These are phyloP conservation scores for Monosporascus cannonballus DNA, from an alignment of 2,329 filamentous ascomycete species.

Conservation along the genomic window DNA sequence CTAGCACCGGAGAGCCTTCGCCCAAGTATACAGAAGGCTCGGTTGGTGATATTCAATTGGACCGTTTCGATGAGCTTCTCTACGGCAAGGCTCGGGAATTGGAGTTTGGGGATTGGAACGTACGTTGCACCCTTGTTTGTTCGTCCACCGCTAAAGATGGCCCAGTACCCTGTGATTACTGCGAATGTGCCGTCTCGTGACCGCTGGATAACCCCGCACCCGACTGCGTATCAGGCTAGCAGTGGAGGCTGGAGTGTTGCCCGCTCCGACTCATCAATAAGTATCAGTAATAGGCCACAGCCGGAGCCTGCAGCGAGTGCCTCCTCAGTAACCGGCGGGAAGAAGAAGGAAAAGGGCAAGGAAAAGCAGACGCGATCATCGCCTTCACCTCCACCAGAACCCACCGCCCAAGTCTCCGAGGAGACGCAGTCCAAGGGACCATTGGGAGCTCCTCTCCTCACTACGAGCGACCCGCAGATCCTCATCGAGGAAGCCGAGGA, in stretches of 20 bases:
- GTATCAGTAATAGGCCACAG: slow-evolving; percentile 20
- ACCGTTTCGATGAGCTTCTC: slow-evolving; percentile 64
- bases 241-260: slow-evolving; percentile 24
- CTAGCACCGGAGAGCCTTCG: slow-evolving; percentile 32
- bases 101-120: slow-evolving; percentile 90
- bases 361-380: slow-evolving; percentile 18
- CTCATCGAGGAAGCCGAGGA: slow-evolving; percentile 27
- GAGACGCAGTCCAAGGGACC: slow-evolving; percentile 24
- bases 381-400: slow-evolving; percentile 16
- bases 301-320: slow-evolving; percentile 13
- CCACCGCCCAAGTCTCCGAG: slow-evolving; percentile 19
- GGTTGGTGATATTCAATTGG: slow-evolving; percentile 48
- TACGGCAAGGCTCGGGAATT: slow-evolving; percentile 66
- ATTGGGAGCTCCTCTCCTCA: slow-evolving; percentile 24
- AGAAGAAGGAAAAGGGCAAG: slow-evolving; percentile 26
- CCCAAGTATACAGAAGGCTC: slow-evolving; percentile 38
- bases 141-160: not conserved
- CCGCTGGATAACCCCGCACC: slow-evolving; percentile 43
- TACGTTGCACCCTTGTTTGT: slow-evolving; percentile 42
- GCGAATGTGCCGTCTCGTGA: slow-evolving; percentile 67
- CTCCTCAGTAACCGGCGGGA: slow-evolving; percentile 22
- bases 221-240: slow-evolving; percentile 28
- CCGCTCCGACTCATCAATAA: slow-evolving; percentile 20
- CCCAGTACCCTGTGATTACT: slow-evolving; percentile 87
- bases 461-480: slow-evolving; percentile 26